A percentile compares a stretch with the other conserved stretches of the same genome.
Evolutionary conservation across 306 rosid species (phyloP).

Genomic region (Fagus crenata): DNA sequence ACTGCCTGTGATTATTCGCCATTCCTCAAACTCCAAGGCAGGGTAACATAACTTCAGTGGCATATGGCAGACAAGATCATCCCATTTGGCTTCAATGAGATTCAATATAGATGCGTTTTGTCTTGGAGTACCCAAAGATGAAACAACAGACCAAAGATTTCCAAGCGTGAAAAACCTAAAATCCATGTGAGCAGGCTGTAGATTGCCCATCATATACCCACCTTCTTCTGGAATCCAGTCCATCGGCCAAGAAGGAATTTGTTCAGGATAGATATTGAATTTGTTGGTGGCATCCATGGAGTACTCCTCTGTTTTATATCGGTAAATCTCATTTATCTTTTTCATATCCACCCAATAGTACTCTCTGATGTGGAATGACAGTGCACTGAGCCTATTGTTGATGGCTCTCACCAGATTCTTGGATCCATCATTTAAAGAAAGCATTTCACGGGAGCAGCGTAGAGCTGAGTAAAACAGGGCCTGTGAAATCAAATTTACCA

Average conservation of each 20-base stretch:
- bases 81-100: slow-evolving; percentile 87
- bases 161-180: slow-evolving; percentile 95
- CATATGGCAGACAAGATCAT: slow-evolving; percentile 80
- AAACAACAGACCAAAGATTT: slow-evolving; percentile 88
- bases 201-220: slow-evolving; percentile 84
- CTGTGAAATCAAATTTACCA: slow-evolving; percentile 47
- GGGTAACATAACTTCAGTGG: slow-evolving; percentile 93
- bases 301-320: slow-evolving; percentile 95
- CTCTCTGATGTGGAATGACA: slow-evolving; percentile 91
- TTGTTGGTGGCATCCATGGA: slow-evolving; percentile 85
- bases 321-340: slow-evolving; percentile 87
- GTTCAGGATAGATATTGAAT: slow-evolving; percentile 97
- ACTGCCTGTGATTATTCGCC: slow-evolving; percentile 91
- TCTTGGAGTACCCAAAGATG: slow-evolving; percentile 87
- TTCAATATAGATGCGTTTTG: slow-evolving; percentile 73
- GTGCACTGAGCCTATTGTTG: slow-evolving; percentile 82
- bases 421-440: slow-evolving; percentile 57
- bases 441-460: slow-evolving; percentile 82
- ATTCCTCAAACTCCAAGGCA: slow-evolving; percentile 86
- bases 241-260: slow-evolving; percentile 90
- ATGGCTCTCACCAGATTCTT: slow-evolving; percentile 69
- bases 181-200: slow-evolving; percentile 99
- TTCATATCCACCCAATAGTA: slow-evolving; percentile 91
- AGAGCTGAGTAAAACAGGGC: slow-evolving; percentile 93
- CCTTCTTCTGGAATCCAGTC: slow-evolving; percentile 97